Conservation (phyloP, 768 basidiomycete species). For the Xanthoconium purpureum region DNA sequence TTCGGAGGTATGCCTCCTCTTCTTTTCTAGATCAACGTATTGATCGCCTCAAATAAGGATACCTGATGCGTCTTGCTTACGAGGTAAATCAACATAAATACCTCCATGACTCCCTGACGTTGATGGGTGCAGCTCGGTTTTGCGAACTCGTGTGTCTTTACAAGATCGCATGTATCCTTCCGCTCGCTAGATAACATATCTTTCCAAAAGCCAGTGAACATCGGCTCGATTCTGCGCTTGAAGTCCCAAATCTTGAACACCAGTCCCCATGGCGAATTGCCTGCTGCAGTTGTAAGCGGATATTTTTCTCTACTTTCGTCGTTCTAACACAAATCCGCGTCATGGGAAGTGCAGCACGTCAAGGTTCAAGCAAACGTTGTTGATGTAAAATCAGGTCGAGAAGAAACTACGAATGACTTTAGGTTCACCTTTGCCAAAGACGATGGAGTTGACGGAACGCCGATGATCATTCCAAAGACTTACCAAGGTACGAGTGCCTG, state of each 20-base stretch:
- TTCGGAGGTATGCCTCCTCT: conserved; percentile 57
- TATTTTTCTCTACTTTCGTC: not conserved
- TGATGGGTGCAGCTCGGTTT: conserved; percentile 59
- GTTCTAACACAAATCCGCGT: not conserved
- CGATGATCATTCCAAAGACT: conserved; percentile 61
- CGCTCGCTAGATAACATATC: conserved; percentile 77
- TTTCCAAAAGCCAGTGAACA: conserved; percentile 77
- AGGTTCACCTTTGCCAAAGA: conserved; percentile 68
- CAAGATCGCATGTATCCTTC: conserved; percentile 63
- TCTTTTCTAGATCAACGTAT: not conserved
- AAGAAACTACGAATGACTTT: conserved; percentile 73
- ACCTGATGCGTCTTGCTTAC: conserved; percentile 66
- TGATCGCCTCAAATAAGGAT: conserved; percentile 31
- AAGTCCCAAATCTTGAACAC: conserved; percentile 68
- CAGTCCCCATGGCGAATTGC: conserved; percentile 23
- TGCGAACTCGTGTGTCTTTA: conserved; percentile 67
- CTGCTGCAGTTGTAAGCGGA: conserved; percentile 57
- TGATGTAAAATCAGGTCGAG: conserved; percentile 59
- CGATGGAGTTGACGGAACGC: conserved; percentile 32
- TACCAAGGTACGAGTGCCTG: conserved; percentile 50
- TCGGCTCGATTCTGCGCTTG: conserved; percentile 76
- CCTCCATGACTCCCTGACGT: not conserved
- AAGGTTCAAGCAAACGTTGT: conserved; percentile 71
- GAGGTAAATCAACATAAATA: conserved; percentile 42
- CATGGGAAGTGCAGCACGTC: conserved; percentile 49